Percentiles rank a stretch among this genome's conserved stretches.
Conservation (phyloP, 108 stramenopile species). For the Conticribra weissflogii region DNA sequence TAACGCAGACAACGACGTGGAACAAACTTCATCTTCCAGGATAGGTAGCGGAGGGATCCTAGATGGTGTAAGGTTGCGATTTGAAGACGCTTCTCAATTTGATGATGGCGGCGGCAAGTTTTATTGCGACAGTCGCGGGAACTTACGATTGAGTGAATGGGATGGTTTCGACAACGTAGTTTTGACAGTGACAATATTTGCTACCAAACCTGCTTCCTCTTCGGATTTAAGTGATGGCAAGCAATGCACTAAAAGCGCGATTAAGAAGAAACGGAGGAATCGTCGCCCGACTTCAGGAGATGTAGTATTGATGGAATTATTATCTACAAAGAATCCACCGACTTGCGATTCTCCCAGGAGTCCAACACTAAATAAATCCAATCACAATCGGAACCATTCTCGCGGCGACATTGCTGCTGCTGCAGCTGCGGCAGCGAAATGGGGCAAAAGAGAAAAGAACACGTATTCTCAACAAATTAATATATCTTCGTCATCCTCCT, state of each 20-base stretch:
- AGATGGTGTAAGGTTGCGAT: not conserved
- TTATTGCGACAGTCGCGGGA: conserved; percentile 14
- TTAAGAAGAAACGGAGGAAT: not conserved
- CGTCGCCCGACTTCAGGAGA: conserved; percentile 19
- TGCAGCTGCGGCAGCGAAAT: not conserved
- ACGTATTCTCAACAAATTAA: not conserved
- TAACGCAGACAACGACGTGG: too few species aligned
- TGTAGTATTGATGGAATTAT: conserved; percentile 45
- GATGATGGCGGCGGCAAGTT: conserved; percentile 11
- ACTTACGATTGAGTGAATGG: conserved; percentile 20
- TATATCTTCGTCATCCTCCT: not conserved
- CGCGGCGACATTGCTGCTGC: conserved; percentile 5
- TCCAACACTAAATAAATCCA: not conserved
- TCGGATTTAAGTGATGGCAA: not conserved
- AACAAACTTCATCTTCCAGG: too few species aligned
- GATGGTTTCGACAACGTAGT: conserved; percentile 48
- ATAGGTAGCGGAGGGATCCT: not conserved
- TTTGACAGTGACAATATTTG: conserved; percentile 41
- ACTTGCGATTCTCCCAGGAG: not conserved
- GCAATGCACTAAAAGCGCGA: not conserved
- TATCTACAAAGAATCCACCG: conserved; percentile 43
- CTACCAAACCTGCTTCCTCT: conserved; percentile 9
- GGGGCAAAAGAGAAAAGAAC: not conserved
- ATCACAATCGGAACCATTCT: not conserved
- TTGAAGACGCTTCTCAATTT: not conserved